These are phyloP conservation scores for Erucastrum elatum DNA, from an alignment of 345 rosid genomes.

Conservation along the genomic window DNA sequence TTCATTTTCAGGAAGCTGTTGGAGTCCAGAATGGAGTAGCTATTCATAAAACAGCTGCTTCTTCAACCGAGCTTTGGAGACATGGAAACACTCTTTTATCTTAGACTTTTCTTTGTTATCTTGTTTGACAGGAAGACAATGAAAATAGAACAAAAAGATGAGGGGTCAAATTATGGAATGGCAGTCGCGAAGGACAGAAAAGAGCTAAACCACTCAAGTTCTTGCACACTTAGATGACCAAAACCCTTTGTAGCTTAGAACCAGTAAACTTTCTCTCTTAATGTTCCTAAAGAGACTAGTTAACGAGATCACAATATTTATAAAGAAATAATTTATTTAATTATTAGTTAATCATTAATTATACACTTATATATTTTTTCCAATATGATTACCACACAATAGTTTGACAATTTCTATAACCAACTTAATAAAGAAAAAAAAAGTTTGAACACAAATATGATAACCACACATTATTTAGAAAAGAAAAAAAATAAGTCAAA, in stretches of 20 bases:
- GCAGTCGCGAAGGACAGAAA: too few species aligned
- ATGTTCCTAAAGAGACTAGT: too few species aligned
- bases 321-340: too few species aligned
- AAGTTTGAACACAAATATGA: background rate
- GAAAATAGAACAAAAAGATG: background rate
- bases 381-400: background rate
- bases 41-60: conserved; percentile 7
- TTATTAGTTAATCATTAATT: too few species aligned
- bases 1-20: conserved; percentile 24
- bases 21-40: conserved; percentile 32
- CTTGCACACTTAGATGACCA: too few species aligned
- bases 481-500: background rate
- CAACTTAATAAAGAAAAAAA: background rate
- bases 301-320: too few species aligned
- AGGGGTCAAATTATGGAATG: too few species aligned
- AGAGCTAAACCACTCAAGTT: too few species aligned
- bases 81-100: background rate
- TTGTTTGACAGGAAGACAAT: background rate
- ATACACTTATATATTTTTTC: background rate
- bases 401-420: background rate
- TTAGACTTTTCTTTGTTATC: background rate
- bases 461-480: background rate
- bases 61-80: background rate
- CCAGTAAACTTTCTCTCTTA: too few species aligned
- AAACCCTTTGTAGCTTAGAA: background rate